Conservation (phyloP, 2,329 filamentous ascomycete species). For the Hypoxylon sp. region DNA sequence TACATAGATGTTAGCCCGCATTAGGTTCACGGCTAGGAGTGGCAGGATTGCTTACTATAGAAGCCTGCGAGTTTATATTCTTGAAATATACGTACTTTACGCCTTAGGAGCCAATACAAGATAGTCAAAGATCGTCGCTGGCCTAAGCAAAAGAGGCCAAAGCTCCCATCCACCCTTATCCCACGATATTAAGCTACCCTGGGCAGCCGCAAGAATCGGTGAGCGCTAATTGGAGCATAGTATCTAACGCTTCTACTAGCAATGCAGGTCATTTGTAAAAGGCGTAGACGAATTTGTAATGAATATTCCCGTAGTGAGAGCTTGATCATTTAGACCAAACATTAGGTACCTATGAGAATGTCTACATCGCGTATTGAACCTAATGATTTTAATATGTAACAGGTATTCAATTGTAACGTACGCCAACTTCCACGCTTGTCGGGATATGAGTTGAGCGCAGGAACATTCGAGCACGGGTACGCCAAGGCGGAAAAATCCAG, state of each 20-base stretch:
- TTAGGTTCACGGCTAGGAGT: not conserved
- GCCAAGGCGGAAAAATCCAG: conserved; percentile 38
- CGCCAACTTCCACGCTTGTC: conserved; percentile 12
- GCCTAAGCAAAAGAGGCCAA: conserved; percentile 22
- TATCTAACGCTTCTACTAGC: conserved; percentile 8
- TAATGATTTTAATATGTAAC: conserved; percentile 9
- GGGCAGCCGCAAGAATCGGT: conserved; percentile 35
- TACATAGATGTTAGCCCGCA: too few relatives aligned
- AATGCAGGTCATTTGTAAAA: conserved; percentile 6
- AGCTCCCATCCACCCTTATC: conserved; percentile 18
- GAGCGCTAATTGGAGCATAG: conserved; percentile 37
- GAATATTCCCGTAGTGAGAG: not conserved
- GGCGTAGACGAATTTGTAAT: not conserved
- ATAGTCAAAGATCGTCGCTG: not conserved
- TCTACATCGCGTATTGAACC: not conserved
- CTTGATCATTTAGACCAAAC: conserved; percentile 2
- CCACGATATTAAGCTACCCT: conserved; percentile 36
- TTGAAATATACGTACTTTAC: not conserved
- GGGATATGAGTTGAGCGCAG: conserved; percentile 16
- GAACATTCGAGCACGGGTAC: conserved; percentile 13
- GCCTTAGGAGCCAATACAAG: not conserved
- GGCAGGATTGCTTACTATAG: conserved; percentile 36
- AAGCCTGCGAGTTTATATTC: not conserved
- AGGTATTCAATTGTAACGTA: not conserved
- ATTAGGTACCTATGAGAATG: not conserved